Evolutionary conservation across 2,329 filamentous ascomycete genomes (phyloP), one percentile per base, ranked within the genome.

Genomic region (Fusarium sp.): DNA sequence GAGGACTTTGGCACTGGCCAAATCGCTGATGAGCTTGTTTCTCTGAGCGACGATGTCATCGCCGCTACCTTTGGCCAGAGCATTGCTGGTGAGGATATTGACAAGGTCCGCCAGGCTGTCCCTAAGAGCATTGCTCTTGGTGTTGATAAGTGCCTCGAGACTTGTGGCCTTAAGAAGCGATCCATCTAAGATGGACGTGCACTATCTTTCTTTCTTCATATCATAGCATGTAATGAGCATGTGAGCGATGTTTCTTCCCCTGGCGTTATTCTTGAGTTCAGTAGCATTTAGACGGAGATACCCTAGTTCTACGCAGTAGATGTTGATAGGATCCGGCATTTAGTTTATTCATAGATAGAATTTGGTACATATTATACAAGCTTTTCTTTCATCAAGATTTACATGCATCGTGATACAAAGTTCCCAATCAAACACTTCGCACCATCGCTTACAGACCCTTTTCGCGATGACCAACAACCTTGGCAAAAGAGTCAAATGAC

Each of bases 401-500:
- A 71, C 58, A 73, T 67, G 61, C 58, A 70, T 12, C 13, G 39
- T 55, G 35, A 64, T 46, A 60, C 53, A 50, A 33, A 29, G 7
- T 10, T 33, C 38, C 18, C 20, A 22, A 6, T n/a, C n/a, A 54
- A 9, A 38, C 33, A 5, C 33, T n/a, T 4, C 7, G 8, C 14
- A 8, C 15, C 15, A 62, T 14, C 22, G 4, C 38, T 27, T 70
- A 86, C 20, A 87, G 61, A 7, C 75, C 81, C 81, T 86, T 89
- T 70, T 90, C 88, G 44, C 88, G 82, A 31, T 85, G 80, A 1
- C 87, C 88, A 2, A 86, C 84, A 3, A 90, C 87, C 55, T 82
- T 81, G 55, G 88, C 87, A 73, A 90, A 89, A 11, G 84, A 87
- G 70, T 89, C 87, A 74, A 89, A 86, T 7, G 86, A 83, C 87